Base-by-base conservation (phyloP, 441 rosid species). In the Raphanus hybrid region DNA sequence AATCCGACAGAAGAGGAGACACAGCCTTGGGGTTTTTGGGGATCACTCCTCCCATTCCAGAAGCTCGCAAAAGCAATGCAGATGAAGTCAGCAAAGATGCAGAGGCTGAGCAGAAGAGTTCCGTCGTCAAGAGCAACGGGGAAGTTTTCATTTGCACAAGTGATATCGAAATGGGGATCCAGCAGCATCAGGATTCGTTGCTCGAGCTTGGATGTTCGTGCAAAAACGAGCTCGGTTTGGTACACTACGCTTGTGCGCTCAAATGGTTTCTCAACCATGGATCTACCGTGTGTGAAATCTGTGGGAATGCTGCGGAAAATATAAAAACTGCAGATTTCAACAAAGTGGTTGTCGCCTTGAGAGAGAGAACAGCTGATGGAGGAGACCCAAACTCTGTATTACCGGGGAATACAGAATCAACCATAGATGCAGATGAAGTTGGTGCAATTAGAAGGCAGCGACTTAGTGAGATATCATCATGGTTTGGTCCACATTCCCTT, bases 201-300 rank as follows among this genome's bases (percentile, higher is more conserved):
- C 69, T 91, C 72, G 94, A 86, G 80, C 98, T 91, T 54, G 98
- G 98, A 43, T 91, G 98, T 80, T 88, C 89, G 55, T 93, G 98
- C 83, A 93, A 88, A 83, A 89, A 75, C 34, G 97, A 93, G 79
- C 95, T 93, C 67, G 93, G 92, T 32, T 75, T 90, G 6, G 98
- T 93, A 12, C 98, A 91, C 74, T 93, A 91, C 78, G 89, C 97
- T 11, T 93, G 97, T 73, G 98, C 97, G 3, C 91, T 93, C 58
- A 93, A 93, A 78, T 93, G 98, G 98, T 93, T 93, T 82, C 86
- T 93, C 59, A 93, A 85, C 85, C 97, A 87, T 73, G 97, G 98
- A 70, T 93, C 98, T 20, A 93, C 97, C 0, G 79, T 87, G 6
- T 93, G 98, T 39, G 98, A 93, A 80, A 91, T 93, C 64, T 93